A percentile compares a stretch with the other conserved stretches of the same genome.
Conservation (phyloP, 2,329 filamentous ascomycete genomes). For the Beauveria medogensis region DNA sequence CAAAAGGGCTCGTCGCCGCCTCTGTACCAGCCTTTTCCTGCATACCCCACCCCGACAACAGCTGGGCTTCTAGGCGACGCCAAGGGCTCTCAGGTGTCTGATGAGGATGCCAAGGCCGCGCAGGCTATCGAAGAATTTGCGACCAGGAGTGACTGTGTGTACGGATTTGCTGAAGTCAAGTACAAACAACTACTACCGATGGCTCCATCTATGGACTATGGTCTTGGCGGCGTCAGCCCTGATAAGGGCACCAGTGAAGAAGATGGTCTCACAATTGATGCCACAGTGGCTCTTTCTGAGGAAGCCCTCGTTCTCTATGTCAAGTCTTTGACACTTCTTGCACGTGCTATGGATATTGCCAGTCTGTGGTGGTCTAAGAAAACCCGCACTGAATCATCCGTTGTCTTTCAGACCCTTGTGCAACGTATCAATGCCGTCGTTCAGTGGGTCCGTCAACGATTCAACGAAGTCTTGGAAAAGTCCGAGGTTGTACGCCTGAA, state of each 20-base stretch:
- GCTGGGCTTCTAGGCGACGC: constrained; percentile 60
- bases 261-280: constrained; percentile 76
- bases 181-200: constrained; percentile 93
- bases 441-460: constrained; percentile 87
- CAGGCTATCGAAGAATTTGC: constrained; percentile 86
- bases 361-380: constrained; percentile 84
- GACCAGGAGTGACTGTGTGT: constrained; percentile 90
- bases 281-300: constrained; percentile 78
- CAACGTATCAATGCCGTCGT: constrained; percentile 85
- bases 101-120: constrained; percentile 73
- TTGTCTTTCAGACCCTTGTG: constrained; percentile 42
- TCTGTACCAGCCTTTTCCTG: constrained; percentile 73
- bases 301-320: constrained; percentile 94
- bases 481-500: constrained; percentile 88
- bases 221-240: constrained; percentile 52
- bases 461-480: constrained; percentile 96
- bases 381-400: constrained; percentile 53
- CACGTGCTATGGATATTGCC: constrained; percentile 92
- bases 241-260: constrained; percentile 51
- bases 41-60: constrained; percentile 62
- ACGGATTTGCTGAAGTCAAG: constrained; percentile 96
- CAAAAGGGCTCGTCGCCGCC: constrained; percentile 64
- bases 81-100: constrained; percentile 45
- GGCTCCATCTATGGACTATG: constrained; percentile 68
- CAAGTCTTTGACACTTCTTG: constrained; percentile 81